A percentile compares a stretch with the other conserved stretches of the same genome.
Conservation (phyloP, 768 basidiomycete genomes). For the Omphalotus guepiniiformis region DNA sequence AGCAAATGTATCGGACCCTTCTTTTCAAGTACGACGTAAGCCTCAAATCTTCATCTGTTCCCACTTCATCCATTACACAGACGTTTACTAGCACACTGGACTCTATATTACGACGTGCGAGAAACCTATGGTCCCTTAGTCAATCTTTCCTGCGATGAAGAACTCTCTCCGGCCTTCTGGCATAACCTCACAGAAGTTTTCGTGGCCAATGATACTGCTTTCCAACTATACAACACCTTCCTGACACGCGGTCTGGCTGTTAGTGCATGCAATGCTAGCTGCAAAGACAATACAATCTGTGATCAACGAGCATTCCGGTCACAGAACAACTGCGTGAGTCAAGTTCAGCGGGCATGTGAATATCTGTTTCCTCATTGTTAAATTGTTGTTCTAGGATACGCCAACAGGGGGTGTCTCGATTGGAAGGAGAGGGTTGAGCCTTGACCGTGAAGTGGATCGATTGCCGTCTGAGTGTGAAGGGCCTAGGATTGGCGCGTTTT, state of each 20-base stretch:
- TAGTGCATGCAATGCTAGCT: slow-evolving; percentile 19
- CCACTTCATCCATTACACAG: slow-evolving; percentile 11
- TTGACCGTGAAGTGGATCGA: neutral
- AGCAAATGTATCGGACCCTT: slow-evolving; percentile 23
- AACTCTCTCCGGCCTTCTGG: slow-evolving; percentile 36
- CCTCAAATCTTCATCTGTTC: neutral
- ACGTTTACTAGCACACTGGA: slow-evolving; percentile 24
- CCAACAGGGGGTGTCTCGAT: neutral
- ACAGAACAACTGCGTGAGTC: slow-evolving; percentile 24
- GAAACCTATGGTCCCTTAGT: slow-evolving; percentile 30
- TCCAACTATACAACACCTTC: slow-evolving; percentile 25
- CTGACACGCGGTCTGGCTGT: slow-evolving; percentile 24
- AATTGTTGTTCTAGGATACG: neutral
- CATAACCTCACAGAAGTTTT: slow-evolving; percentile 33
- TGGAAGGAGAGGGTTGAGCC: neutral
- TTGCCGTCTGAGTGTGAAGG: neutral
- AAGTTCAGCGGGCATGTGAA: neutral
- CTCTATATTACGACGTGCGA: slow-evolving; percentile 32
- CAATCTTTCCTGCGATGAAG: slow-evolving; percentile 11
- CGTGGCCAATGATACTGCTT: slow-evolving; percentile 23
- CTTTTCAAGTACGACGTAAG: slow-evolving; percentile 21
- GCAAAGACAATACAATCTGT: slow-evolving; percentile 28
- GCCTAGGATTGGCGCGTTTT: neutral
- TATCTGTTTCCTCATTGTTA: neutral
- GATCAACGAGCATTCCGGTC: slow-evolving; percentile 26